Base-by-base conservation (phyloP, 768 basidiomycete genomes). In the Leccinellum albellum region DNA sequence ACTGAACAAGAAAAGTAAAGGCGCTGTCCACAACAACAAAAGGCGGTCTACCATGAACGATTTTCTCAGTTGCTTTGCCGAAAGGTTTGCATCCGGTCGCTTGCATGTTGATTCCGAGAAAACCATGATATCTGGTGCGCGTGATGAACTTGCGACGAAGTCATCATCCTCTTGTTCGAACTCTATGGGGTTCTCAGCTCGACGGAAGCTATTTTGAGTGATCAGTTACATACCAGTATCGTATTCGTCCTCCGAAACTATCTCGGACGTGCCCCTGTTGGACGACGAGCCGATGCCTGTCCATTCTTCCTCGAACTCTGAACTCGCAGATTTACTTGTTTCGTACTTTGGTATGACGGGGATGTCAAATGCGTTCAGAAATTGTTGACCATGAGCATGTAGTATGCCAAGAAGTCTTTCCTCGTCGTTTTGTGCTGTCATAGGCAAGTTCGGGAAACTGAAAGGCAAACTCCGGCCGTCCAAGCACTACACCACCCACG, bases 11-110 rank as follows among this genome's bases (percentile, higher is more conserved):
- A 50, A 21, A 23, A 17, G 56, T 56, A 42, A 61, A 48, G n/a
- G 24, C 37, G 42, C 35, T 26, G 28, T 15, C 48, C 6, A 46
- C 21, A 8, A 21, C 7, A 51, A 37, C 24, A 20, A 51, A 48
- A 33, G n/a, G 1, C 47, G 20, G 12, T 52, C 66, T 65, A 90
- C 91, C 90, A 93, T 91, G 67, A 93, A 92, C 0, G 85, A 78
- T 66, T 81, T 89, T 70, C 75, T 80, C 47, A 81, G 78, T 4
- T 75, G 71, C 68, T 76, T 83, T 20, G 66, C 57, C 2, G 66
- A 61, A 48, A 54, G 53, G 14, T 50, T 31, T 1, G 54, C 26
- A n/a, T 70, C 64, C 28, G 61, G 54, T 45, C 33, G 51, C 51
- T 59, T 69, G 60, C 23, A 67, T 53, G 58, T 64, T 33, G 61